Base-by-base conservation (phyloP, 768 basidiomycete species). In the Agaricus blazei region DNA sequence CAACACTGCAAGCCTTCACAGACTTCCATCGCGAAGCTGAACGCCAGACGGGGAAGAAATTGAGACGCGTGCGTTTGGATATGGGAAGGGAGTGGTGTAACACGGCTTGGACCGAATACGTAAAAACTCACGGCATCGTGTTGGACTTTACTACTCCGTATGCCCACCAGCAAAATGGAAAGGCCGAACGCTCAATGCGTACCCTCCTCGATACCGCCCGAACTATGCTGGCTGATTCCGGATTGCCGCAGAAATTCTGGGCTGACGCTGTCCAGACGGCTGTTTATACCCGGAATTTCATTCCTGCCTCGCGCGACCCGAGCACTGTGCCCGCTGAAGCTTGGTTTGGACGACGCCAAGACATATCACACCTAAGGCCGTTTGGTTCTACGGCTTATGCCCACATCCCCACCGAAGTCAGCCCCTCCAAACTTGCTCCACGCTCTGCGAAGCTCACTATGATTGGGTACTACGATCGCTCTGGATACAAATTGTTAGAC, bases 321-420 rank as follows among this genome's bases (percentile, higher is more conserved):
- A 23, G 48, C 1, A 44, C 41, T 1, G 56, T 55, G 8, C 63
- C 63, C 2, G 42, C 14, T 12, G 56, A 68, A 45, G 19, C 48
- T 1, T 67, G 66, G 61, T 37, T 5, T 0, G 59, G 60, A 0
- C 37, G 27, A 0, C 59, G 59, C 14, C 70, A 67, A 2, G 59
- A 72, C 29, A 47, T 75, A 0, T 58, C 65, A 0, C 63, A 69
- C 46, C 52, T 75, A 0, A 60, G 54, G 2, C 58, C 63, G 3
- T 72, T 70, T 48, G 69, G 74, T 24, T 70, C 67, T 37, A 57
- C 50, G 1, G 68, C 65, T 3, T 71, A 64, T 42, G 67, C 62
- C 12, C 65, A 66, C 50, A 62, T 69, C 14, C 67, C 63, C 11
- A 11, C 4, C 3, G 49, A 51, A 9, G 3, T 54, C 1, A 42